Conservation (phyloP, 2,329 filamentous ascomycete species). For the Claviceps cyperi region DNA sequence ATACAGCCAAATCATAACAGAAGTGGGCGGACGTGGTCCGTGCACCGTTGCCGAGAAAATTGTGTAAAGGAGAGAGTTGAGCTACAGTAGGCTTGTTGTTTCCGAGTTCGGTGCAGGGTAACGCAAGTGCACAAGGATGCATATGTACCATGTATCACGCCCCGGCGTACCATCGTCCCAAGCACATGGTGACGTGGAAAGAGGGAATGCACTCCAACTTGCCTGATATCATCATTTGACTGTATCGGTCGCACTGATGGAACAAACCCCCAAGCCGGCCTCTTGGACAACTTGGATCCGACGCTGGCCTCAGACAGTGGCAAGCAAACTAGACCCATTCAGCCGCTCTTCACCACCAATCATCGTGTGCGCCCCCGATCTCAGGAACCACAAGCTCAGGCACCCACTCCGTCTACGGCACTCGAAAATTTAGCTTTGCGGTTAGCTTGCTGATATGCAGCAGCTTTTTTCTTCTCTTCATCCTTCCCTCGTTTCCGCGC, state of each 20-base stretch:
- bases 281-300: neutral
- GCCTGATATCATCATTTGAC: neutral
- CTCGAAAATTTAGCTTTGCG: slow-evolving; percentile 5
- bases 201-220: neutral
- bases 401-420: neutral
- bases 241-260: neutral
- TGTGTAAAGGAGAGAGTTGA: too few species aligned
- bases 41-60: too few species aligned
- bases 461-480: neutral
- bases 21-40: too few species aligned
- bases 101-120: neutral
- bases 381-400: slow-evolving; percentile 7
- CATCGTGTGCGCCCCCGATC: slow-evolving; percentile 6
- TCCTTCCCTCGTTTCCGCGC: neutral
- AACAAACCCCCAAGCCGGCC: neutral
- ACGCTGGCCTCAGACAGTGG: too few species aligned
- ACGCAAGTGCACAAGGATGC: neutral
- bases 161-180: too few species aligned
- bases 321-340: neutral
- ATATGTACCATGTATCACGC: neutral
- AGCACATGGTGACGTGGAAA: too few species aligned
- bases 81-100: neutral
- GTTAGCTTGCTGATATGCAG: neutral
- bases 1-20: too few species aligned
- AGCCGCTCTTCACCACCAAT: neutral